Percentiles rank a stretch among this genome's conserved stretches.
Evolutionary conservation across 2,329 filamentous ascomycete species (phyloP).

Genomic region (Colletotrichum filicis): DNA sequence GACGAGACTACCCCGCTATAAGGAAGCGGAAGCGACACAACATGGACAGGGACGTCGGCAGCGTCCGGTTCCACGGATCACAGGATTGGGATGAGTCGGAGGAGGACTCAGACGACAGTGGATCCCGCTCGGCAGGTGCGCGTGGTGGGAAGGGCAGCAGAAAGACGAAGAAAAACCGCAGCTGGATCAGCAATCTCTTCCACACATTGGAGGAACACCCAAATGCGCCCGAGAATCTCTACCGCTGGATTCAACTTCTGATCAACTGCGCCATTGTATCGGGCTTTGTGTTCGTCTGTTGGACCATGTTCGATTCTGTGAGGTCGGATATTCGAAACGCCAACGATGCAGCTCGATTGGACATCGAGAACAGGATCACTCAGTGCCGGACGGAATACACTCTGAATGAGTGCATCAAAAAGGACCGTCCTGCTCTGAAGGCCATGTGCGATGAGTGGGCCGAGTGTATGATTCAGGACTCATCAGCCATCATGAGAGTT

Average conservation of each 20-base stretch:
- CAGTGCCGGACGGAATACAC: slow-evolving; percentile 79
- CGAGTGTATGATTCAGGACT: slow-evolving; percentile 87
- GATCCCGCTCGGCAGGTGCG: slow-evolving; percentile 36
- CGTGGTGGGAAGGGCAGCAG: slow-evolving; percentile 34
- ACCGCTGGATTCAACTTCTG: slow-evolving; percentile 67
- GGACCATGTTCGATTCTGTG: slow-evolving; percentile 75
- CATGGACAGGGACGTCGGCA: slow-evolving; percentile 63
- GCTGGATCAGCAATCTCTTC: slow-evolving; percentile 57
- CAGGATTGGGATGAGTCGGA: slow-evolving; percentile 56
- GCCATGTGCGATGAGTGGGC: slow-evolving; percentile 83
- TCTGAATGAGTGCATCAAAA: slow-evolving; percentile 77
- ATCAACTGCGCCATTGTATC: slow-evolving; percentile 73
- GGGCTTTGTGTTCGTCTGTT: slow-evolving; percentile 69
- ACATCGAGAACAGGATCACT: slow-evolving; percentile 78
- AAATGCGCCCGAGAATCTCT: slow-evolving; percentile 68
- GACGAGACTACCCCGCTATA: slow-evolving; percentile 51
- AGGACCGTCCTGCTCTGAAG: slow-evolving; percentile 78
- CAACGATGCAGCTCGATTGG: slow-evolving; percentile 73
- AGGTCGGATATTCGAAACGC: slow-evolving; percentile 80
- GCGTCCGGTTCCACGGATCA: slow-evolving; percentile 55
- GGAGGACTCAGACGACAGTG: slow-evolving; percentile 61
- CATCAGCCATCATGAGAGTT: slow-evolving; percentile 80
- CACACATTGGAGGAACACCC: slow-evolving; percentile 66
- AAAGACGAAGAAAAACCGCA: slow-evolving; percentile 25
- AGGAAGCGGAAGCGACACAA: slow-evolving; percentile 66